These are phyloP conservation scores for Aspergillus fumigatus DNA, from an alignment of 2,329 filamentous ascomycete species.

Conservation along the genomic window DNA sequence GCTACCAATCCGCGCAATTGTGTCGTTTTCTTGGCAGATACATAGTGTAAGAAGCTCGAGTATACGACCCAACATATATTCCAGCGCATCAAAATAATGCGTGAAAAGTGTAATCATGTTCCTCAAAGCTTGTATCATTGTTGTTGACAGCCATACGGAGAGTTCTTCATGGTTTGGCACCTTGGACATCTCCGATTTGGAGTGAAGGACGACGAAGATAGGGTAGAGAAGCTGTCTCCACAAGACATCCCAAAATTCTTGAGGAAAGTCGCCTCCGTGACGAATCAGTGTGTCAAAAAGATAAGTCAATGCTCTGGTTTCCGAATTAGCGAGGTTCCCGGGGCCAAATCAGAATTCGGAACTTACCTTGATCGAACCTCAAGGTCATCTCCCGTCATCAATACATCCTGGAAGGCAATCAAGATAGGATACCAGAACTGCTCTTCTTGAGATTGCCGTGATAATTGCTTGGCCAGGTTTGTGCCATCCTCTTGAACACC, in stretches of 20 bases:
- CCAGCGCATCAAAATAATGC: conserved; percentile 92
- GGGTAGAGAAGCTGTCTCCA: conserved; percentile 96
- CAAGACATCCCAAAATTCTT: conserved; percentile 96
- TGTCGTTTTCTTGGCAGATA: conserved; percentile 99
- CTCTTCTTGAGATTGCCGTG: conserved; percentile 85
- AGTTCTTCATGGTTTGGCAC: conserved; percentile 93
- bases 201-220: conserved; percentile 97
- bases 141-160: conserved; percentile 97
- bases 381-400: conserved; percentile 98
- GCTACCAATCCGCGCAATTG: conserved; percentile 93
- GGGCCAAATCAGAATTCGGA: neutral
- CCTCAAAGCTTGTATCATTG: conserved; percentile 95
- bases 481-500: conserved; percentile 43
- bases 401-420: conserved; percentile 96
- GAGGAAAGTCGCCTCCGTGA: conserved; percentile 85
- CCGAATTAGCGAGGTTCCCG: conserved; percentile 4
- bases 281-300: conserved; percentile 90
- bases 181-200: conserved; percentile 93
- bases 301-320: conserved; percentile 71
- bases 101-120: conserved; percentile 99
- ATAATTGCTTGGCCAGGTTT: conserved; percentile 58
- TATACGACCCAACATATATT: conserved; percentile 98
- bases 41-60: conserved; percentile 89
- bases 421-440: conserved; percentile 98
- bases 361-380: conserved; percentile 72